Base-by-base conservation (phyloP, 305 asterid genomes). In the Fraxinus floribunda region DNA sequence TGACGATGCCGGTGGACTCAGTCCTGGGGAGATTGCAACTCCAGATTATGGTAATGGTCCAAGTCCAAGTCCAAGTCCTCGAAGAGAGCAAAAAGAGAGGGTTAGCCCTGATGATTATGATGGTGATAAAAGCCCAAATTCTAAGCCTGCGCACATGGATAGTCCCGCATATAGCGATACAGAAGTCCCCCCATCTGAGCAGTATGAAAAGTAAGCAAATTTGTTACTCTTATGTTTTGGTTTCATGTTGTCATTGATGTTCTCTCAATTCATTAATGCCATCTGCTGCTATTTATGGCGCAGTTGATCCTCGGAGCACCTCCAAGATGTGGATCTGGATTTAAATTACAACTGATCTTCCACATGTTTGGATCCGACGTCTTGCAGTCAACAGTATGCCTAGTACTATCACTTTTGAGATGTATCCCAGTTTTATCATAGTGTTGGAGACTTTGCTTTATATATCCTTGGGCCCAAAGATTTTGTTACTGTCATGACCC, bases 81-180 rank as follows among this genome's bases (percentile, higher is more conserved):
- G 29, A 79, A 82, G 85, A 64, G 93, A 87, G 84, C 82, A 55
- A 36, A 85, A 82, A 75, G 86, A 80, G 71, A 85, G 85, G 78
- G 57, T 70, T 66, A 73, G 86, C 83, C 87, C 82, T 41, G 94
- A 86, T 84, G 90, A 83, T 78, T 84, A 73, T 82, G 88, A 36
- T 13, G 86, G 84, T 78, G 88, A 80, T 32, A 79, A 85, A 39
- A 91, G 87, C 87, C 88, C 83, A 29, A 29, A 73, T 81, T 41
- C 83, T 41, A 86, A 85, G 77, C 83, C 60, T 39, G 83, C 39
- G 11, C 78, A 57, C 9, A 71, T 80, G 20, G 86, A 82, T 78
- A 79, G 89, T 78, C 94, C 94, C 13, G 88, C 84, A 36, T 86
- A 85, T 78, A 88, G 87, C 80, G 88, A 90, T 29, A 88, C 82